phyloP scores from a whole-genome alignment of 306 rosid species.

The Hippophae gyantsensis region DNA sequence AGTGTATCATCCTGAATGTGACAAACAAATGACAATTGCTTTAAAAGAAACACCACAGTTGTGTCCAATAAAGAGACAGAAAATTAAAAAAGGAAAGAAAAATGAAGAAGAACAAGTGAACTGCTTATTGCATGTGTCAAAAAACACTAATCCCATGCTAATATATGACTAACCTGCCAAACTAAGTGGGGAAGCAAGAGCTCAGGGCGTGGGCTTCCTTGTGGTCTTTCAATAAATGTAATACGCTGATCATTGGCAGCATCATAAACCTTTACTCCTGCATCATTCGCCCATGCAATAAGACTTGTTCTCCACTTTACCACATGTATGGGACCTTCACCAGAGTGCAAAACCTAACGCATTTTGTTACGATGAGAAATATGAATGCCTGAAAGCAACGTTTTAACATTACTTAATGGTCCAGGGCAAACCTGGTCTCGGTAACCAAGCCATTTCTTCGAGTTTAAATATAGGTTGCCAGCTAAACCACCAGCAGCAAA shows the following conservation, averaged over 20 bases:
- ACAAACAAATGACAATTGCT: constrained; percentile 21
- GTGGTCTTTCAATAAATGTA: constrained; percentile 90
- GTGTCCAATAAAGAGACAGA: constrained; percentile 1
- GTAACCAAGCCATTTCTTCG: constrained; percentile 89
- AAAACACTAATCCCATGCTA: background rate
- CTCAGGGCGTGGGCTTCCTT: constrained; percentile 87
- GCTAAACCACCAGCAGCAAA: constrained; percentile 95
- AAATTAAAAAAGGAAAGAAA: background rate
- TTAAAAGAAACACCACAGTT: constrained; percentile 9
- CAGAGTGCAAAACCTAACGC: constrained; percentile 85
- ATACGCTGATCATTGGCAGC: constrained; percentile 80
- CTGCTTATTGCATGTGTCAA: background rate
- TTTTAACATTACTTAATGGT: constrained; percentile 6
- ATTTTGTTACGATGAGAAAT: constrained; percentile 13
- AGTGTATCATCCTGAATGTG: constrained; percentile 67
- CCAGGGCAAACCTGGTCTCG: constrained; percentile 72
- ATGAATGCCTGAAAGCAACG: constrained; percentile 10
- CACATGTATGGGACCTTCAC: constrained; percentile 96
- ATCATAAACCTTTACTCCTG: constrained; percentile 92
- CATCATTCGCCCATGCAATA: constrained; percentile 98
- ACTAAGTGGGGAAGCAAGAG: constrained; percentile 88
- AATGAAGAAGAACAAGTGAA: background rate
- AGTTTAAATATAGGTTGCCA: constrained; percentile 77
- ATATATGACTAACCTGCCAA: constrained; percentile 83
- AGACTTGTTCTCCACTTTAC: constrained; percentile 94